Conservation (phyloP, 2,329 filamentous ascomycete species). For the Clarireedia sp. region DNA sequence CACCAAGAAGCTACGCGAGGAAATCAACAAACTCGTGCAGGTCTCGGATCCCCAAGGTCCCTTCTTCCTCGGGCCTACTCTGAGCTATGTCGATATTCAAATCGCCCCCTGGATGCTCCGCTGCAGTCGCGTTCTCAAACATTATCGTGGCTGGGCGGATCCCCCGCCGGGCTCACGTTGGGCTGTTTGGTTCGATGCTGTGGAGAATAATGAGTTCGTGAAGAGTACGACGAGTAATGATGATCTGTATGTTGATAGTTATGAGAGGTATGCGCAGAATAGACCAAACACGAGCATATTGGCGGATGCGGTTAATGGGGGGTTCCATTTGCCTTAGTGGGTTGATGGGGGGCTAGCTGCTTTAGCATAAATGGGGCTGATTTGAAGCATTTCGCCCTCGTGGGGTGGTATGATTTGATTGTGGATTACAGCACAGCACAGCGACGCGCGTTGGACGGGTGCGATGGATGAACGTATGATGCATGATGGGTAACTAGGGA, state of each 20-base stretch:
- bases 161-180: conserved; percentile 31
- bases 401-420: too few species aligned
- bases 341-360: neutral
- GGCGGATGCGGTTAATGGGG: conserved; percentile 51
- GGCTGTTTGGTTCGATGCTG: conserved; percentile 32
- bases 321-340: conserved; percentile 29
- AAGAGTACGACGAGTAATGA: conserved; percentile 32
- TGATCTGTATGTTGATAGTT: conserved; percentile 59
- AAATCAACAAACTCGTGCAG: conserved; percentile 45
- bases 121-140: conserved; percentile 31
- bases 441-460: too few species aligned
- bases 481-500: neutral
- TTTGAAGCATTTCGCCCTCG: too few species aligned
- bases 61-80: conserved; percentile 30
- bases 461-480: too few species aligned
- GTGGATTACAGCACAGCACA: too few species aligned
- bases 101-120: conserved; percentile 36
- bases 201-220: conserved; percentile 32
- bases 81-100: conserved; percentile 33
- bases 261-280: conserved; percentile 60
- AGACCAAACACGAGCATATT: conserved; percentile 49
- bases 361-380: too few species aligned
- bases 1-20: conserved; percentile 53
- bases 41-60: conserved; percentile 29
- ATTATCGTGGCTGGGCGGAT: conserved; percentile 33